Evolutionary conservation across 805 yeast species (phyloP).

Genomic region (Tetrapisispora fleetii): DNA sequence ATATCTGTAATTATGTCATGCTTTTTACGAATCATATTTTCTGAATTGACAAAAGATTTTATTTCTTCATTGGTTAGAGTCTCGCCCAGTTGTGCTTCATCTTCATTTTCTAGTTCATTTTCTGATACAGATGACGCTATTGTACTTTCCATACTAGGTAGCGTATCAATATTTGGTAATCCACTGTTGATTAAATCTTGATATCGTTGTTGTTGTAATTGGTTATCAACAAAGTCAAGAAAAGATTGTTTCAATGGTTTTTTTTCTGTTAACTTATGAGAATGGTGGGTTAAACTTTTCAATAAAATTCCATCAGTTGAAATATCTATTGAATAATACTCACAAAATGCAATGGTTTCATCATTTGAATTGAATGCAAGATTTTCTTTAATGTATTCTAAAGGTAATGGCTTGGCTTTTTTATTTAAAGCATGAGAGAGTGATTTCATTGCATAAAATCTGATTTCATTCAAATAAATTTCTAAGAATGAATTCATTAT

Average conservation of each 20-base stretch:
- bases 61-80: not conserved
- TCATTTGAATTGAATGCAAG: slow-evolving; percentile 60
- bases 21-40: no score
- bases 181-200: slow-evolving; percentile 35
- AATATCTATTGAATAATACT: slow-evolving; percentile 50
- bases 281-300: slow-evolving; percentile 32
- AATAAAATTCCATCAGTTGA: slow-evolving; percentile 35
- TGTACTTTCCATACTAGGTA: not conserved
- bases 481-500: slow-evolving; percentile 68
- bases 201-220: slow-evolving; percentile 24
- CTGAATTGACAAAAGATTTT: not conserved
- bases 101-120: not conserved
- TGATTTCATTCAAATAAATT: slow-evolving; percentile 65
- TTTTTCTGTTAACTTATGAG: slow-evolving; percentile 29
- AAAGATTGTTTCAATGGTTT: slow-evolving; percentile 40
- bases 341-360: slow-evolving; percentile 47
- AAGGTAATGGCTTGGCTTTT: slow-evolving; percentile 56
- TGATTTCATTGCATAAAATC: slow-evolving; percentile 63
- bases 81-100: not conserved
- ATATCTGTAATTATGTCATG: no score
- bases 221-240: slow-evolving; percentile 34
- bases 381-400: slow-evolving; percentile 35
- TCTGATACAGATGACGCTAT: not conserved
- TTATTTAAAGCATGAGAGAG: slow-evolving; percentile 59
- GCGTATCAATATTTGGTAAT: slow-evolving; percentile 13